Percentiles rank a stretch among this genome's conserved stretches.
Conservation (phyloP, 2,329 filamentous ascomycete species). For the Colletotrichum lindemuthianum region DNA sequence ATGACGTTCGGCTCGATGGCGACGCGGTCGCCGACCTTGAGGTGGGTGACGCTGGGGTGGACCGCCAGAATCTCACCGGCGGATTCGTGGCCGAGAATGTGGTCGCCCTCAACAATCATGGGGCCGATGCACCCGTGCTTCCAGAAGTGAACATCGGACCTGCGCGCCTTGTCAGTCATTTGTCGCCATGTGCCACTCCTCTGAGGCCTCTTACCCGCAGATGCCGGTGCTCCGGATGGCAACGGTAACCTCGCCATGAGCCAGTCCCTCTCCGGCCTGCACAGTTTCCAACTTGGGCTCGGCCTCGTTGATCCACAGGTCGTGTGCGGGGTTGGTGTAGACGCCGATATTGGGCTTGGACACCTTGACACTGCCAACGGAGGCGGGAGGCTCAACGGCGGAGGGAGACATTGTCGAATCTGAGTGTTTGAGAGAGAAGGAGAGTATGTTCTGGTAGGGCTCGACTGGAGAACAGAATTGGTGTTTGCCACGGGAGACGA, state of each 20-base stretch:
- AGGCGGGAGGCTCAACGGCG: conserved; percentile 42
- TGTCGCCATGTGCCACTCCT: neutral
- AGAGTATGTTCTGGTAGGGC: conserved; percentile 7
- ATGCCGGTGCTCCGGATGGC: conserved; percentile 95
- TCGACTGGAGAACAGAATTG: neutral
- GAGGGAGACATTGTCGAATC: conserved; percentile 47
- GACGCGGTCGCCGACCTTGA: conserved; percentile 89
- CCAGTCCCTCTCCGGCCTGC: conserved; percentile 72
- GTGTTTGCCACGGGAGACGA: conserved; percentile 7
- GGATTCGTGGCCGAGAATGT: conserved; percentile 95
- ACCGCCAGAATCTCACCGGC: conserved; percentile 85
- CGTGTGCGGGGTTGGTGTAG: conserved; percentile 92
- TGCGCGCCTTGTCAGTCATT: conserved; percentile 48
- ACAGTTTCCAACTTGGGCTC: conserved; percentile 81
- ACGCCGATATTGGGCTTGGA: conserved; percentile 93
- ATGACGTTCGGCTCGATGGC: conserved; percentile 95
- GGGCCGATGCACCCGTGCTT: conserved; percentile 93
- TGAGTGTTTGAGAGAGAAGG: conserved; percentile 4
- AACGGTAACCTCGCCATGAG: conserved; percentile 85
- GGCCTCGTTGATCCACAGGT: conserved; percentile 87
- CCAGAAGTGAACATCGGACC: conserved; percentile 97
- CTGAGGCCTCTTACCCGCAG: conserved; percentile 74
- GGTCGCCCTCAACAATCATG: conserved; percentile 89
- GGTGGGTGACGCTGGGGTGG: conserved; percentile 79
- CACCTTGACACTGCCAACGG: conserved; percentile 49